A percentile compares a stretch with the other conserved stretches of the same genome.
Evolutionary conservation across 2,329 filamentous ascomycete species (phyloP).

Genomic region (Sporothrix brasiliensis): DNA sequence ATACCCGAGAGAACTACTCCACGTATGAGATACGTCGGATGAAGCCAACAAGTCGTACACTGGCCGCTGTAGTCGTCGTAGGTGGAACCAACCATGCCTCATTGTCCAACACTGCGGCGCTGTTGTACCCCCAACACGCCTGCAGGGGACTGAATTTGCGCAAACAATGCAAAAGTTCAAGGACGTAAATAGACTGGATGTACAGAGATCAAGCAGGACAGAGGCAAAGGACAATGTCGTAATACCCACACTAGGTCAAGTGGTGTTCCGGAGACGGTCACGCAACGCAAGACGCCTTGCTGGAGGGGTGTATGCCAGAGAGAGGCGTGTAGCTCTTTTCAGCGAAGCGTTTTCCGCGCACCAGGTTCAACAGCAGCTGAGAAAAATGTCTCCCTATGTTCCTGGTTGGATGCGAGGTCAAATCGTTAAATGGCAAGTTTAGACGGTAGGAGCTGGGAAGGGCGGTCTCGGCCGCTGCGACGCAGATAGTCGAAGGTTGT

Average conservation of each 20-base stretch:
- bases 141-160: conserved; percentile 22
- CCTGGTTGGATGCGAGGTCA: not conserved
- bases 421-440: conserved; percentile 10
- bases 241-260: not conserved
- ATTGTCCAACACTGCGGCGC: not conserved
- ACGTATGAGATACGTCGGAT: conserved; percentile 22
- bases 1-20: conserved; percentile 14
- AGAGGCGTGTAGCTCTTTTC: not conserved
- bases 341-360: not conserved
- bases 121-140: not conserved
- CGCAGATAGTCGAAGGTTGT: not conserved
- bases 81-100: conserved; percentile 11
- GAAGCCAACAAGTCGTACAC: conserved; percentile 23
- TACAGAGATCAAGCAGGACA: conserved; percentile 24
- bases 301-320: conserved; percentile 6
- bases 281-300: conserved; percentile 13
- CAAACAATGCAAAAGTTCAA: conserved; percentile 15
- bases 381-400: not conserved
- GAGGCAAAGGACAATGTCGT: not conserved
- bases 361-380: not conserved
- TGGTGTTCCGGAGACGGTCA: conserved; percentile 2
- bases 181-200: conserved; percentile 23
- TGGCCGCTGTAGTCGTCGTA: not conserved
- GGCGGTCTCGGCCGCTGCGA: not conserved
- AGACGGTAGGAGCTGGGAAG: conserved; percentile 1